These are phyloP conservation scores for Microsporum ferrugineum DNA, from an alignment of 2,329 filamentous ascomycete genomes.

Conservation along the genomic window DNA sequence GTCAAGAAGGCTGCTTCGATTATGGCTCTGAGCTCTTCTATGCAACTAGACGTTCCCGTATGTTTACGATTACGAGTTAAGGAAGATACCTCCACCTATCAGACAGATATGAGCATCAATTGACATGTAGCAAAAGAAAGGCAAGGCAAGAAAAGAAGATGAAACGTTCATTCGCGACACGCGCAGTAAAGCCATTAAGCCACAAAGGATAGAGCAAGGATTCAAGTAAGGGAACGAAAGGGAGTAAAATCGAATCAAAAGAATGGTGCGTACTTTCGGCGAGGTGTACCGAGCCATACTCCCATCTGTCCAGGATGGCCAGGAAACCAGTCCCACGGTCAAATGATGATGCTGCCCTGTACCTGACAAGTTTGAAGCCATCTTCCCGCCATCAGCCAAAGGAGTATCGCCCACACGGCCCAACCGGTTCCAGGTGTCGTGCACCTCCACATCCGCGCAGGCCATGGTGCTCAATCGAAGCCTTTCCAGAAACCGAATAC, in stretches of 20 bases:
- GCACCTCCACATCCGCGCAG: background rate
- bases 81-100: background rate
- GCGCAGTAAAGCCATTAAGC: background rate
- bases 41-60: background rate
- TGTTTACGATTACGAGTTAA: slow-evolving; percentile 1
- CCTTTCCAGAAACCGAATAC: background rate
- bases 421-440: background rate
- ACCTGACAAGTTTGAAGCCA: background rate
- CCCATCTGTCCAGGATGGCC: background rate
- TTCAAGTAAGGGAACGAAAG: background rate
- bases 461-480: background rate
- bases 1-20: background rate
- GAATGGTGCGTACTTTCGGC: slow-evolving; percentile 1
- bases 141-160: background rate
- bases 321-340: background rate
- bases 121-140: background rate
- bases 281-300: background rate
- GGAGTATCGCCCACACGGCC: background rate
- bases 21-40: slow-evolving; percentile 3
- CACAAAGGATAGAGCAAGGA: background rate
- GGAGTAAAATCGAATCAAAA: background rate
- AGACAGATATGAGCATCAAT: slow-evolving; percentile 1
- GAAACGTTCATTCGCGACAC: background rate
- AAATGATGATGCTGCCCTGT: background rate
- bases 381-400: background rate